These are phyloP conservation scores for Noccaea bulbosa DNA, from an alignment of 345 rosid species.

Conservation along the genomic window DNA sequence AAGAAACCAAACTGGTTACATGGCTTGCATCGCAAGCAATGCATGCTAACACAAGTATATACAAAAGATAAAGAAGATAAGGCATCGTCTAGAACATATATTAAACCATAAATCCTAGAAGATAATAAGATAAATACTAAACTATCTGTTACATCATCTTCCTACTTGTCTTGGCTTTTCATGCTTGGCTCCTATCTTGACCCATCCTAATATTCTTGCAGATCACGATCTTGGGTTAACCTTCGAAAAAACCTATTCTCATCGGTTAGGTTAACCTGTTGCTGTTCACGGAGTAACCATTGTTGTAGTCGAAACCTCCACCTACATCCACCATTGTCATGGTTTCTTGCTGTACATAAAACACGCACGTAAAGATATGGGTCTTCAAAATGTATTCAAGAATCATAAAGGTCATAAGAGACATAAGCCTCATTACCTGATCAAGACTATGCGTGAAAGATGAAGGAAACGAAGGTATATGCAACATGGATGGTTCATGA, in stretches of 20 bases:
- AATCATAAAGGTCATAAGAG: neutral
- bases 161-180: neutral
- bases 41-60: neutral
- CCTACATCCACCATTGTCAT: neutral
- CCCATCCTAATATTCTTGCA: neutral
- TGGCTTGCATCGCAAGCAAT: neutral
- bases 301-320: neutral
- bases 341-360: neutral
- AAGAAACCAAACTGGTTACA: neutral
- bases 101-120: neutral
- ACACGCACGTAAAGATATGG: neutral
- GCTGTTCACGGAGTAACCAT: neutral
- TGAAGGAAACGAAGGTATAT: neutral
- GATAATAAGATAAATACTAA: neutral
- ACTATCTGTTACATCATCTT: neutral
- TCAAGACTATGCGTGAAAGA: neutral
- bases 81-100: neutral
- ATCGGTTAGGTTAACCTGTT: neutral
- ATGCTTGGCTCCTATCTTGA: neutral
- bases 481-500: constrained; percentile 1
- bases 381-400: neutral
- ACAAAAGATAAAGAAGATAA: neutral
- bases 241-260: neutral
- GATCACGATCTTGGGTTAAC: neutral
- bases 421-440: constrained; percentile 13